Conservation (phyloP, 1,284 basidiomycete species). For the Boletellus deceptivus region DNA sequence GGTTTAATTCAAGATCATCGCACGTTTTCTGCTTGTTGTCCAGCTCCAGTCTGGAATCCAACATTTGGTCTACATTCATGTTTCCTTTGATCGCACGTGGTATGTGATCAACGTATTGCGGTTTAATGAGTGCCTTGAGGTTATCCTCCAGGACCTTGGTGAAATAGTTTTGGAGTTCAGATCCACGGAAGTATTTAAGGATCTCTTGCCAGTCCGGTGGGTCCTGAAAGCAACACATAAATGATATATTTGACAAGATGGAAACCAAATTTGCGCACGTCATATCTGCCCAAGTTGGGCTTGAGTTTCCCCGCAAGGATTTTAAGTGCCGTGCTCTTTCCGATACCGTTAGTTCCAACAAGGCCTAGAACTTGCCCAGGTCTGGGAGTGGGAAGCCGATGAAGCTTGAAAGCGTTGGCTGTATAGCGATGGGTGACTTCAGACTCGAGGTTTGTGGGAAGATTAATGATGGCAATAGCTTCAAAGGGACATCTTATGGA, state of each 20-base stretch:
- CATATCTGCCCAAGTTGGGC: conserved; percentile 88
- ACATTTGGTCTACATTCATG: conserved; percentile 85
- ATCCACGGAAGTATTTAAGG: conserved; percentile 94
- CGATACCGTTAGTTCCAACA: conserved; percentile 97
- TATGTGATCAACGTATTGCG: conserved; percentile 98
- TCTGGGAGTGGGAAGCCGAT: conserved; percentile 91
- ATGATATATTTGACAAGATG: not conserved
- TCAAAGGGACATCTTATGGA: conserved; percentile 87
- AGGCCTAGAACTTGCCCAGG: conserved; percentile 95
- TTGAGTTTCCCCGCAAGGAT: conserved; percentile 94
- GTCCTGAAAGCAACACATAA: conserved; percentile 49
- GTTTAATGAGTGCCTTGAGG: conserved; percentile 96
- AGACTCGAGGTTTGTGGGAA: conserved; percentile 92
- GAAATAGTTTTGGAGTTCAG: conserved; percentile 97
- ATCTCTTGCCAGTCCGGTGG: conserved; percentile 98
- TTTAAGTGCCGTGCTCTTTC: conserved; percentile 95
- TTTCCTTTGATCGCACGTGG: conserved; percentile 91
- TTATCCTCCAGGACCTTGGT: conserved; percentile 99
- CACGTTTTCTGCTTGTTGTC: conserved; percentile 84
- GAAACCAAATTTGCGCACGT: conserved; percentile 50
- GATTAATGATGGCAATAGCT: conserved; percentile 95
- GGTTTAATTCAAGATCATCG: conserved; percentile 80
- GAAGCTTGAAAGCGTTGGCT: conserved; percentile 97
- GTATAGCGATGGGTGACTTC: conserved; percentile 96
- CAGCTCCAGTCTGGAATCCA: conserved; percentile 82